Evolutionary conservation across 805 yeast species (phyloP), one percentile per base, ranked within the genome.

Genomic region (Saturnispora serradocipensis): DNA sequence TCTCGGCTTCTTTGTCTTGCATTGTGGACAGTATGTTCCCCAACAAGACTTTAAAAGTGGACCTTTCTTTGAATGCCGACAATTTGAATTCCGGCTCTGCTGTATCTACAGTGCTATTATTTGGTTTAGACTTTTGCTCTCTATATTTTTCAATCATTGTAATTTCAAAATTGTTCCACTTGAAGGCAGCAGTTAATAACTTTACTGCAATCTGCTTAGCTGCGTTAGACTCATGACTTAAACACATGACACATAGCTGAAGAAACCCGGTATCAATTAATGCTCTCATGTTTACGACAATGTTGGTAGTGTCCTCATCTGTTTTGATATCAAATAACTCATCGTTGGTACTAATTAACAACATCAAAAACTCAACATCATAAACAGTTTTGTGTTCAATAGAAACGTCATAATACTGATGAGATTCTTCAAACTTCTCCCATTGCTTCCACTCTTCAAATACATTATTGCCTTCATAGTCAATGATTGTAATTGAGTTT

Each of bases 291-390:
- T 85, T 79, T 49, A 82, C 73, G 15, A 62, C 65, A 45, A 57
- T 45, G 34, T n/a, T 13, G 30, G 25, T 43, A 27, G 10, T 24
- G 9, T 55, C 56, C 1, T 52, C 54, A 9, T 55, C 54, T 53
- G 43, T 58, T 50, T 46, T 56, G 13, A 67, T 51, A 27, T 61
- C 65, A 42, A 85, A 74, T 32, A 86, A 68, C 54, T 85, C 90
- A 4, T 79, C 82, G 58, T 81, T 85, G 62, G 82, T 84, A 36
- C 84, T 62, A 4, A 83, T 66, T 54, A 82, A 61, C 50, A 84
- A 69, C 54, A 87, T 63, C 36, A 89, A 58, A 59, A 89, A 87
- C 60, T 84, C 81, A n/a, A 81, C 75, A 61, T 88, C 91, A 64
- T 89, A 86, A 6, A 68, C 56, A 0, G 71, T 62, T 1, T 64